Evolutionary conservation across 108 stramenopile genomes (phyloP), one percentile per base, ranked within the genome.

Genomic region (Seminavis robusta): DNA sequence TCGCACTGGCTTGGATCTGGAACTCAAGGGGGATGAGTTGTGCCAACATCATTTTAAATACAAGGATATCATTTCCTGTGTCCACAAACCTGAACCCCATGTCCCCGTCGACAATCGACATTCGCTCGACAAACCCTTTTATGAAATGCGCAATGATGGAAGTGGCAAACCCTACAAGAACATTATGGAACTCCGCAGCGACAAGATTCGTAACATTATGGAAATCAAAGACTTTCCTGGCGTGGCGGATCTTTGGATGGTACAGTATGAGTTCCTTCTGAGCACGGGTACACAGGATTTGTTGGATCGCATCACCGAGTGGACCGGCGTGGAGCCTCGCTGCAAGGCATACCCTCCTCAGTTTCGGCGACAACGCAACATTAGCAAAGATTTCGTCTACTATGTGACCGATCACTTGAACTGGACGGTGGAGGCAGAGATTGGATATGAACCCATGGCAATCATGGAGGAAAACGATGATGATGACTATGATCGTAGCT

Each of bases 171-270:
- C 92, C 0, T 94, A 83, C 53, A 45, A 63, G 16, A 94, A 85
- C 63, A 83, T 94, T 62, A 61, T 94, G 64, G 73, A 88, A 47
- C 65, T 94, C 60, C 73, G 92, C 31, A 60, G 82, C 6, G 88
- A 69, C 51, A 94, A 94, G 69, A 94, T 88, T 60, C 76, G 80
- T 24, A 93, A 93, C 47, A 89, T 93, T 65, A 49, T 87, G 60
- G 65, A 65, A 23, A 51, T 76, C 42, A 65, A 67, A 29, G 52
- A 77, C 8, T 89, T 73, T 50, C 42, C 66, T 30, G 74, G 72
- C 21, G 73, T 93, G 1, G 69, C 80, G 2, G 83, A 73, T 36
- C 62, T 87, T 42, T 87, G 78, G 85, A 49, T 67, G n/a, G 69
- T 86, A 26, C 88, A 76, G 16, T 94, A 94, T 52, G 92, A 94